phyloP scores from a whole-genome alignment of 78 protist genomes.

The slime mould (Dictyostelium discoideum) region dicty_2.7 NC_007088.5:2680501-2681000 shows the following conservation, averaged over 20 bases:
- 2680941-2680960: constrained; percentile 61
- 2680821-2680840: constrained; percentile 56
- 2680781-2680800: constrained; percentile 58
- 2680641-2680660: constrained; percentile 67
- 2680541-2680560: constrained; percentile 56
- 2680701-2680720: constrained; percentile 30
- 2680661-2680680: constrained; percentile 4
- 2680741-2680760: constrained; percentile 52
- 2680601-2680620: constrained; percentile 20
- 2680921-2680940: constrained; percentile 49
- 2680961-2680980: constrained; percentile 39
- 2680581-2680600: not conserved
- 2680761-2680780: constrained; percentile 52
- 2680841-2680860: constrained; percentile 71
- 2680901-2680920: constrained; percentile 2
- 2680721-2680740: not conserved
- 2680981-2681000: not conserved
- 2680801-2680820: constrained; percentile 23
- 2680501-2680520: not conserved
- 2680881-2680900: not conserved
- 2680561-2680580: not conserved
- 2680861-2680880: constrained; percentile 14
- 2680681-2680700: constrained; percentile 26
- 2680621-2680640: constrained; percentile 40
- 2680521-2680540: constrained; percentile 58